Conservation (phyloP, 495 filamentous ascomycete species). For the Emericellopsis terricola region DNA sequence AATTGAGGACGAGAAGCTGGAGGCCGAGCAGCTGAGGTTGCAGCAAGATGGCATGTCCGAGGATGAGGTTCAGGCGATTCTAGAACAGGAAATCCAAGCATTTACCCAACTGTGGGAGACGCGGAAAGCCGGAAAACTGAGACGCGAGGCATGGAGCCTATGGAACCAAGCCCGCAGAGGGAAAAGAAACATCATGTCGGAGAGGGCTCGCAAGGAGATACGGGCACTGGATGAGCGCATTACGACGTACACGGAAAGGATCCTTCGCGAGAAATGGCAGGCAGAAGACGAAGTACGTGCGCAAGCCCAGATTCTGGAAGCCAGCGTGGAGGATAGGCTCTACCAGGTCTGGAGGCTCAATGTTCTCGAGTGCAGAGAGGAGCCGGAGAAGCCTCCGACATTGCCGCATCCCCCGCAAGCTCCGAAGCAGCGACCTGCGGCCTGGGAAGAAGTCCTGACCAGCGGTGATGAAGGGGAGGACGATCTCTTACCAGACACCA, state of each 20-base stretch:
- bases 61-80: constrained; percentile 28
- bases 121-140: constrained; percentile 31
- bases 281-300: constrained; percentile 24
- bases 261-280: constrained; percentile 31
- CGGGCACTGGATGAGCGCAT: too few species aligned
- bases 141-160: constrained; percentile 33
- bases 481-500: constrained; percentile 19
- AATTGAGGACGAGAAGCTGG: constrained; percentile 22
- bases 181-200: constrained; percentile 8
- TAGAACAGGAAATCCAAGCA: constrained; percentile 34
- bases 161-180: constrained; percentile 34
- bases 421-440: too few species aligned
- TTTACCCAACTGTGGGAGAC: constrained; percentile 38
- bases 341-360: constrained; percentile 33
- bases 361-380: constrained; percentile 26
- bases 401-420: constrained; percentile 11
- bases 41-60: constrained; percentile 13
- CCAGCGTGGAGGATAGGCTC: constrained; percentile 40
- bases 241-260: too few species aligned
- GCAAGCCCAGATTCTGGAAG: constrained; percentile 39
- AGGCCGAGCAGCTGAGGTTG: constrained; percentile 3
- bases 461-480: constrained; percentile 30
- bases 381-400: constrained; percentile 27
- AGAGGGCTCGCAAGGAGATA: constrained; percentile 2
- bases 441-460: constrained; percentile 27